Conservation (phyloP, 306 rosid species). For the Trichosanthes truncata region DNA sequence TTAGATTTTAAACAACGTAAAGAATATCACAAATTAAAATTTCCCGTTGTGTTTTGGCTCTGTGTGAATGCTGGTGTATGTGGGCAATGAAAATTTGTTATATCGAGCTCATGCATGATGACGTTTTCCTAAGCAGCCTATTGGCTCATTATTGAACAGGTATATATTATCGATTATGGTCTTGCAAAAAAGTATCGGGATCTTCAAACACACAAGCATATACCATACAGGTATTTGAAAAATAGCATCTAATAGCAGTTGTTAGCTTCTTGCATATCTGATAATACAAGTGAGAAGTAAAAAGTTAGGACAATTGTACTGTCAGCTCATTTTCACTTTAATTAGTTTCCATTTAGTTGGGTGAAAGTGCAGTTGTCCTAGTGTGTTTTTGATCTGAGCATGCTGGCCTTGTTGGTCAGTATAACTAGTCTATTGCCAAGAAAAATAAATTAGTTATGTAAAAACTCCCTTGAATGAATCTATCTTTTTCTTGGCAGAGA, state of each 20-base stretch:
- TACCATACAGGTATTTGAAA: constrained; percentile 76
- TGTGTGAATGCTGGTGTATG: not conserved
- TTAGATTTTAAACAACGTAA: not conserved
- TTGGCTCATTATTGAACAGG: constrained; percentile 38
- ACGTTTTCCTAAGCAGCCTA: not conserved
- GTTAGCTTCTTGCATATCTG: constrained; percentile 10
- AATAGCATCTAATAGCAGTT: not conserved
- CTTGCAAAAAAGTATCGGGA: constrained; percentile 91
- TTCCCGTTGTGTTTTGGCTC: not conserved
- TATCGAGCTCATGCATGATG: not conserved
- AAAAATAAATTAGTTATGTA: not conserved
- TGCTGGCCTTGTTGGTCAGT: not conserved
- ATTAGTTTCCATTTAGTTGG: not conserved
- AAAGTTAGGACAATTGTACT: not conserved
- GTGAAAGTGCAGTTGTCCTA: constrained; percentile 4
- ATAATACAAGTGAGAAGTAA: not conserved
- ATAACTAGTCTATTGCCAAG: not conserved
- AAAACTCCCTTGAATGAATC: not conserved
- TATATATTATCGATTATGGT: constrained; percentile 92
- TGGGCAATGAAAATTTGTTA: not conserved
- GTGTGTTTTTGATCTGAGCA: not conserved
- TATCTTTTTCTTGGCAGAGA: constrained; percentile 46
- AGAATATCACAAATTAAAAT: not conserved
- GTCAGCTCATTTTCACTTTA: not conserved
- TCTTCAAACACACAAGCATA: constrained; percentile 97